Percentiles rank a stretch among this genome's conserved stretches.
Evolutionary conservation across 2,329 filamentous ascomycete species (phyloP).

Genomic region (Eurotiales sp.): DNA sequence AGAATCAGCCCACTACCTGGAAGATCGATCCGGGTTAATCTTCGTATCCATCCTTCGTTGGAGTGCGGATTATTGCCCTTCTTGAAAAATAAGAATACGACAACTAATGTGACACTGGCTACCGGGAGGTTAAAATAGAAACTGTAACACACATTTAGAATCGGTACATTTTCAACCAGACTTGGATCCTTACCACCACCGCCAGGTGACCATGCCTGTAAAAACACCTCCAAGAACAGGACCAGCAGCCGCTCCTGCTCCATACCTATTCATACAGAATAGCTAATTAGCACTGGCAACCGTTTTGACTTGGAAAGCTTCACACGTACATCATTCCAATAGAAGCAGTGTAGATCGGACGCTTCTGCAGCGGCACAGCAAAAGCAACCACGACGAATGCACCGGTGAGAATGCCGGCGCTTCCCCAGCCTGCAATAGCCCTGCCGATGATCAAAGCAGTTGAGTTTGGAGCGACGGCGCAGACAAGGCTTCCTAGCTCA

Average conservation of each 20-base stretch:
- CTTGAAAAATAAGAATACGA: constrained; percentile 16
- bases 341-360: constrained; percentile 31
- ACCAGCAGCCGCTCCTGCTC: constrained; percentile 27
- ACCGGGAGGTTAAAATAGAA: constrained; percentile 20
- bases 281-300: too few species aligned
- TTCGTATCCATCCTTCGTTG: constrained; percentile 16
- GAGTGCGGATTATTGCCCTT: background rate
- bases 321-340: constrained; percentile 21
- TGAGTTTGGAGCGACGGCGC: constrained; percentile 26
- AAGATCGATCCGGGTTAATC: constrained; percentile 23
- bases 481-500: constrained; percentile 30
- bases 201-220: constrained; percentile 24
- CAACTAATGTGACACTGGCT: constrained; percentile 16
- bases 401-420: constrained; percentile 35
- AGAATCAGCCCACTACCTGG: constrained; percentile 22
- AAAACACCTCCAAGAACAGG: constrained; percentile 37
- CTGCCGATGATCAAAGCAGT: constrained; percentile 31
- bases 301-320: too few species aligned
- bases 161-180: constrained; percentile 5
- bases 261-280: constrained; percentile 15
- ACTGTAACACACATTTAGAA: constrained; percentile 6
- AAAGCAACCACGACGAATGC: constrained; percentile 39
- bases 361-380: constrained; percentile 28
- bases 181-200: constrained; percentile 18
- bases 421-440: constrained; percentile 31